These are phyloP conservation scores for Globisporangium carolinianum DNA, from an alignment of 352 stramenopile genomes.

Conservation along the genomic window DNA sequence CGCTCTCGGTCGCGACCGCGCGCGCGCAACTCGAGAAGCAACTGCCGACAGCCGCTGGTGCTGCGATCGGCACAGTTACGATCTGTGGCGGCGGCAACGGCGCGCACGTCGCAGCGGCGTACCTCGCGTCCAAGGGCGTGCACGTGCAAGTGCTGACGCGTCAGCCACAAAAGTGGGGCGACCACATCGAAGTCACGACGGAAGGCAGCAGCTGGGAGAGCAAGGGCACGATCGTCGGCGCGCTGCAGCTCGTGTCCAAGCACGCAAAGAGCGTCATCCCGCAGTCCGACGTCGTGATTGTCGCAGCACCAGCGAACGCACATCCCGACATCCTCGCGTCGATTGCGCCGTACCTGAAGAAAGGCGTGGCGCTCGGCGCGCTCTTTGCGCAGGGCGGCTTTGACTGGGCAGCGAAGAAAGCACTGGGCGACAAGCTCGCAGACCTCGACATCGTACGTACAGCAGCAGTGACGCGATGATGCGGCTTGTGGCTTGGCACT, in stretches of 20 bases:
- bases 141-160: slow-evolving; percentile 76
- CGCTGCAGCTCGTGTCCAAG: slow-evolving; percentile 70
- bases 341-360: slow-evolving; percentile 81
- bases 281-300: slow-evolving; percentile 85
- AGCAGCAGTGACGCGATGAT: too few species aligned
- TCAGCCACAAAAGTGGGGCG: slow-evolving; percentile 73
- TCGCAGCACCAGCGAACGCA: slow-evolving; percentile 86
- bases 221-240: slow-evolving; percentile 66
- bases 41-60: slow-evolving; percentile 16
- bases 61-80: slow-evolving; percentile 62
- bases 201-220: slow-evolving; percentile 82
- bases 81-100: slow-evolving; percentile 91
- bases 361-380: slow-evolving; percentile 76
- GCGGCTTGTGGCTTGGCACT: too few species aligned
- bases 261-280: slow-evolving; percentile 81
- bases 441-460: slow-evolving; percentile 48
- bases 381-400: slow-evolving; percentile 91
- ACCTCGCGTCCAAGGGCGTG: slow-evolving; percentile 83
- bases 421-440: slow-evolving; percentile 58
- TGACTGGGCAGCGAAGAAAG: slow-evolving; percentile 88
- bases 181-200: slow-evolving; percentile 75
- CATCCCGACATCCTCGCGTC: slow-evolving; percentile 77
- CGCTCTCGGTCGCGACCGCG: slow-evolving; percentile 70
- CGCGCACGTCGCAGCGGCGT: slow-evolving; percentile 85
- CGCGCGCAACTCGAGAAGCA: slow-evolving; percentile 53